Evolutionary conservation across 176 grass and related monocot genomes (phyloP), one percentile per base, ranked within the genome.

Genomic region (Olyra latifolia): DNA sequence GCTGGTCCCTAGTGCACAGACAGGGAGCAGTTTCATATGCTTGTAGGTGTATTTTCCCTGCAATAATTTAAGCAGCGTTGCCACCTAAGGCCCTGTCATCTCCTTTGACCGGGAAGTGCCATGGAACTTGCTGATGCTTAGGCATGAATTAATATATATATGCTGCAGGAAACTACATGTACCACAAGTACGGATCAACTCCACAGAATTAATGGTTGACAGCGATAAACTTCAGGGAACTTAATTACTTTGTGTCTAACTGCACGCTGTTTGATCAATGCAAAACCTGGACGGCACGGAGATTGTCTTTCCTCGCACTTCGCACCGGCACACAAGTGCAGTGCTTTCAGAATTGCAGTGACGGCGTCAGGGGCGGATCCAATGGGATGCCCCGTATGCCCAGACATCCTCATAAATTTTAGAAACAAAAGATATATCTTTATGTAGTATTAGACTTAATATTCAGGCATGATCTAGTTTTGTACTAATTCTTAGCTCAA

Each of bases 41-140:
- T 17, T 61, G 77, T 65, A 14, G 42, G 62, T 1, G 78, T 61
- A 69, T 42, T 87, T 68, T 69, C 71, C 22, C 23, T 59, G 40
- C 77, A 7, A 40, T 69, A 50, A 20, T 60, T 23, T 66, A 72
- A 73, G 25, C 46, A 39, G 69, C 39, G 47, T 7, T 56, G 76
- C 47, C 68, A 73, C 67, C 57, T 79, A 79, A 13, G 35, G 13
- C 44, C 65, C 41, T 49, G 57, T 32, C 83, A 72, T 78, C 66
- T 42, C 3, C 22, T 44, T 65, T 5, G 20, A 50, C 10, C 15
- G 17, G 30, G 70, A 75, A 75, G 41, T 59, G 11, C 60, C 77
- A 23, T 16, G 77, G 77, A 87, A 75, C 77, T 59, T 87, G 70
- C 77, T 69, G 62, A 39, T 25, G 83, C 57, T 85, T 85, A 32